Base-by-base conservation (phyloP, 257 asterid species). In the Coffea eugenioides region DNA sequence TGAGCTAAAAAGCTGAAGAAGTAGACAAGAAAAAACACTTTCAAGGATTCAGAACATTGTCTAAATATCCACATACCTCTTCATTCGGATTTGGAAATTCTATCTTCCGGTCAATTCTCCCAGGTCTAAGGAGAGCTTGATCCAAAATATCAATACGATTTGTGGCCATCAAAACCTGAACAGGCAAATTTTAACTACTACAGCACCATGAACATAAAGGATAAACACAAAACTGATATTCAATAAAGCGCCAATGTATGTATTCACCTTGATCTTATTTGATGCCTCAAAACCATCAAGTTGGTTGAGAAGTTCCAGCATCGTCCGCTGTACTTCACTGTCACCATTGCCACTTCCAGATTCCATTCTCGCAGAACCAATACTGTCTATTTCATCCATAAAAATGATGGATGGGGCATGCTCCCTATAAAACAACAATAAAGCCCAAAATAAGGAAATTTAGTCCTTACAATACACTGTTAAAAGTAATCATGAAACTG, bases 201-300 rank as follows among this genome's bases (percentile, higher is more conserved):
- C 3, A 43, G 68, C 39, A 34, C n/a, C 15, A 39, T 23, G 67
- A 31, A 76, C 31, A 71, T 45, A 65, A 76, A 70, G 34, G 41
- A 51, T 83, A 74, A 45, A 74, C 41, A 75, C 15, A 83, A 45
- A 14, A 46, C 5, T 57, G 45, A 12, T 57, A 73, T 75, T 81
- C 34, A 27, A n/a, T 56, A n/a, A 48, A 65, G 64, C 56, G 27
- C 4, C 34, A 13, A 27, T 45, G 52, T 9, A 2, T 13, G 57
- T n/a, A 75, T 61, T 52, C 74, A 90, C 98, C 76, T 94, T 94
- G 25, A 92, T 94, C 89, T 92, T 94, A 79, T 94, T 94, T 64
- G 98, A 94, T 62, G 97, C 97, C 85, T 94, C 98, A 85, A 94
- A 94, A 43, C 98, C 98, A 86, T 94, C 98, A 61, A 94, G 97